phyloP scores from a whole-genome alignment of 2,329 filamentous ascomycete genomes.

The Aspergillus persii region DNA sequence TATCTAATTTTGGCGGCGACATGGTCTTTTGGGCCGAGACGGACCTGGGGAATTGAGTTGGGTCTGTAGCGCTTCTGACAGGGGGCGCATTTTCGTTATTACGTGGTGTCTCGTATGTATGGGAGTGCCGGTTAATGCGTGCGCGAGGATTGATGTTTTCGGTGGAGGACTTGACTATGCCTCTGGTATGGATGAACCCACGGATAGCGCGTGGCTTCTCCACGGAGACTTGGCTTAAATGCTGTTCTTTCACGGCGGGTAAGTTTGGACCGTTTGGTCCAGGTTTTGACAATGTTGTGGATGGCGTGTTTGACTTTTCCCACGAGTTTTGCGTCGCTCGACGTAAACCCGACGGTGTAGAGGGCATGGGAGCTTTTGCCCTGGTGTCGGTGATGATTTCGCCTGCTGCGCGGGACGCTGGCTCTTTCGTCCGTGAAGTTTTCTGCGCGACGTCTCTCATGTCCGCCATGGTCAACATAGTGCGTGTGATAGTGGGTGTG shows the following conservation, averaged over 20 bases:
- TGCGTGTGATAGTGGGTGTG: conserved; percentile 44
- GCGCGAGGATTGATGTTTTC: conserved; percentile 24
- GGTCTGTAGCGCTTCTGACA: conserved; percentile 10
- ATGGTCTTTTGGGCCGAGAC: not conserved
- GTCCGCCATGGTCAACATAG: conserved; percentile 33
- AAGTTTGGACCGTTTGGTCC: conserved; percentile 10
- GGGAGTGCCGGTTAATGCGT: conserved; percentile 10
- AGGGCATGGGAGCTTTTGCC: conserved; percentile 24
- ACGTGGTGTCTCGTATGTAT: not conserved
- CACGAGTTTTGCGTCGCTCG: conserved; percentile 23
- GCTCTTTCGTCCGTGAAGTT: conserved; percentile 12
- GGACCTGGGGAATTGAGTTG: not conserved
- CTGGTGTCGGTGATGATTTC: conserved; percentile 29
- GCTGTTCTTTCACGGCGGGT: conserved; percentile 10
- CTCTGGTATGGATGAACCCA: conserved; percentile 39
- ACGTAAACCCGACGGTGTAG: conserved; percentile 27
- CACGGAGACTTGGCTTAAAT: conserved; percentile 1
- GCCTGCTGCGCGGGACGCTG: conserved; percentile 20
- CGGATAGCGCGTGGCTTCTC: conserved; percentile 26
- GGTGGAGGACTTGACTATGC: conserved; percentile 26
- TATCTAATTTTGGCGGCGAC: conserved; percentile 1
- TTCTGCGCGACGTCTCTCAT: conserved; percentile 18
- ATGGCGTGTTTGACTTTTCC: conserved; percentile 23
- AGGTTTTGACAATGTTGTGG: conserved; percentile 20
- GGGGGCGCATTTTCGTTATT: conserved; percentile 3